These are phyloP conservation scores for Sporothrix sp. DNA, from an alignment of 2,329 filamentous ascomycete genomes.

Conservation along the genomic window DNA sequence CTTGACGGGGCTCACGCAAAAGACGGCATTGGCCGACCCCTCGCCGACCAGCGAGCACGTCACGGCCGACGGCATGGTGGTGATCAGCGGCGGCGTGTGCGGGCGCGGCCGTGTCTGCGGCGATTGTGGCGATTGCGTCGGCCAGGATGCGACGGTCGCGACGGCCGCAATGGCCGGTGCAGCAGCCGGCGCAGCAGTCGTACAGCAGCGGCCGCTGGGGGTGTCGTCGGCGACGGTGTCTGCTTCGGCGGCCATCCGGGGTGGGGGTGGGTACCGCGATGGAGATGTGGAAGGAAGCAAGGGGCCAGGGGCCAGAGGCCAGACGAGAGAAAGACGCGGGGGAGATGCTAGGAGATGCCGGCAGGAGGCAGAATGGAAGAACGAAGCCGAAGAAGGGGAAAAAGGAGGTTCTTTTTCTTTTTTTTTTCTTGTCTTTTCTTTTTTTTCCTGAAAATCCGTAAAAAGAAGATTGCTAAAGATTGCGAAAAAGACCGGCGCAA, in stretches of 20 bases:
- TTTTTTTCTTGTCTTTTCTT: too few relatives aligned
- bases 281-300: not conserved
- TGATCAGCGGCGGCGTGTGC: constrained; percentile 11
- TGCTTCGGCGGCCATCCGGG: constrained; percentile 14
- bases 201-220: constrained; percentile 5
- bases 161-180: not conserved
- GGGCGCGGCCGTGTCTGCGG: too few relatives aligned
- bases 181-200: not conserved
- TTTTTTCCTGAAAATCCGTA: too few relatives aligned
- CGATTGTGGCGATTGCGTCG: not conserved
- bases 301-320: not conserved
- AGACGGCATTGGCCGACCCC: constrained; percentile 70
- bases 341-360: not conserved
- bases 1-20: constrained; percentile 23
- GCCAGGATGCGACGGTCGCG: not conserved
- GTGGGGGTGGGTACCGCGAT: not conserved
- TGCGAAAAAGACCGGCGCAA: constrained; percentile 8
- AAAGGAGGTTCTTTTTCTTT: too few relatives aligned
- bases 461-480: not conserved
- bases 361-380: not conserved
- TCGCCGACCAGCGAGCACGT: constrained; percentile 43
- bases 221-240: constrained; percentile 8
- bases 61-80: constrained; percentile 11
- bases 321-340: not conserved
- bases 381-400: not conserved